Evolutionary conservation across 2,329 filamentous ascomycete genomes (phyloP), one percentile per base, ranked within the genome.

Genomic region (Cytospora mali): DNA sequence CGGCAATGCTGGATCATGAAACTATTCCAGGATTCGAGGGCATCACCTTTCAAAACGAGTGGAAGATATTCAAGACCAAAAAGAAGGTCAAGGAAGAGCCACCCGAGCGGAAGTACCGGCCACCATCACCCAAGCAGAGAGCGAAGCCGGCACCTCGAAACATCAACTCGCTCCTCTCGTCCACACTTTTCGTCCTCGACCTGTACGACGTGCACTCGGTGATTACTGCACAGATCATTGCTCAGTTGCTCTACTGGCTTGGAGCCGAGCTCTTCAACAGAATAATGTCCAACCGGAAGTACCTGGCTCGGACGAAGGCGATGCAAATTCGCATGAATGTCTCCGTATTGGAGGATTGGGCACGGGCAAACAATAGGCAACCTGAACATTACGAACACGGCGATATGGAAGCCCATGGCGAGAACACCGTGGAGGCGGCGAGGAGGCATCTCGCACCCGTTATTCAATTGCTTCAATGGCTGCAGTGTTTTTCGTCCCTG

Each of bases 251-350:
- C 51, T 99, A 97, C 78, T 99, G 95, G 95, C 84, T 99, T 18
- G 91, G 93, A 7, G 92, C 94, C 0, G 95, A 99, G 76, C 85
- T 98, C 10, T 99, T 99, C 80, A 99, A 99, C 75, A 90, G 94
- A 63, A 91, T 99, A 75, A 97, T 99, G 91, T 94, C 91, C 31
- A 97, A 96, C 71, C 87, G 92, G 67, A 93, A 94, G 74, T 99
- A 97, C 71, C 82, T 99, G 11, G 94, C 95, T 6, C 86, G 95
- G 58, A 99, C 95, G 21, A 99, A 99, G 76, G 95, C 95, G 4
- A 99, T 99, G 95, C 95, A 99, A 75, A 98, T 99, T 69, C 91
- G 95, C 68, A 98, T 99, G 93, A 99, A 99, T 73, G 88, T 99
- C 7, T 98, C 95, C 0, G 89, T 88, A 9, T 80, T 99, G 23